Base-by-base conservation (phyloP, 805 yeast genomes). In the Lipomyces starkeyi region DNA sequence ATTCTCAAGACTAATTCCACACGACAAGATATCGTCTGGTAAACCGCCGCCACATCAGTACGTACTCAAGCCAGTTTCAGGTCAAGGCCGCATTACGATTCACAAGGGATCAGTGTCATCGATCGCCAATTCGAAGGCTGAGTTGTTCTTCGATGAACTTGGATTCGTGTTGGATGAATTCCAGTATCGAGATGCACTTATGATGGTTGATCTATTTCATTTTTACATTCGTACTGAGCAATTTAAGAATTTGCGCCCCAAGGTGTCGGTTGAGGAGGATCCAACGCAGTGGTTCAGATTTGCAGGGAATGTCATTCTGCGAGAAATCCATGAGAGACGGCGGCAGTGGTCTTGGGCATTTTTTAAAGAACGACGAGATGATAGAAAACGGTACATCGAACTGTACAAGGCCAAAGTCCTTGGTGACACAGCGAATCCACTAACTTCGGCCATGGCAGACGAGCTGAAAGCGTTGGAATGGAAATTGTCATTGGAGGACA, bases 311-410 rank as follows among this genome's bases (percentile, higher is more conserved):
- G 88, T 91, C 25, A 91, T 95, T 2, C 78, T 86, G 57, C 82
- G 87, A 66, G 97, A 93, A 75, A 88, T 95, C 53, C 97, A 91
- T 74, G 95, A 91, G 67, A 86, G 84, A 74, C 87, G 91, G 76
- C 85, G 87, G 73, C 86, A 85, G 74, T 91, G 97, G 96, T 87
- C 92, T 47, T 96, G 99, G 99, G 95, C 85, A 2, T 85, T 85
- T 74, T 86, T 94, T 73, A 85, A 85, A 59, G 83, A 82, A 60
- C 84, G 97, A 74, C 81, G 96, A 71, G 91, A 91, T 69, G 88
- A 90, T 75, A 82, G 97, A 74, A 85, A 83, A 62, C 78, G 81
- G 0, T 95, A 95, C 77, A 83, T 90, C 20, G 76, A 76, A 14
- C 79, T 91, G 0, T 94, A 93, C 91, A 88, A 86, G 71, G 74